Evolutionary conservation across 257 asterid species (phyloP).

Genomic region (Sherardia arvensis): DNA sequence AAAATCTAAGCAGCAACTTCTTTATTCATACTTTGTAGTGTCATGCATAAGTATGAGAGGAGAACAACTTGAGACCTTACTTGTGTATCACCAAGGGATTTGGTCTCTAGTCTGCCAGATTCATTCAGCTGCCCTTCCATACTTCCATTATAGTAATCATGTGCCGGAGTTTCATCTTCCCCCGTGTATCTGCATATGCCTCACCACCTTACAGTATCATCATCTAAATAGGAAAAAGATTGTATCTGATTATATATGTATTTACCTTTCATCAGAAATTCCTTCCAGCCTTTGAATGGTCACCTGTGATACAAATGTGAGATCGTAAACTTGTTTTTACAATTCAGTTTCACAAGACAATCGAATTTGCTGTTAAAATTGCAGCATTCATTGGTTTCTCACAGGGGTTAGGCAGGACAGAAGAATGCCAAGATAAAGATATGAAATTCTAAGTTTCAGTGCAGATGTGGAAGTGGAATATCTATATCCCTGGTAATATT

Average conservation of each 20-base stretch:
- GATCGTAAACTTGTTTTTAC: neutral
- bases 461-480: neutral
- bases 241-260: neutral
- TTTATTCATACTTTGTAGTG: neutral
- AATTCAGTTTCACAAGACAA: neutral
- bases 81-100: slow-evolving; percentile 33
- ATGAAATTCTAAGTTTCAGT: neutral
- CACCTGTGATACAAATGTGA: slow-evolving; percentile 39
- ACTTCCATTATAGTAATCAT: slow-evolving; percentile 27
- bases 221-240: neutral
- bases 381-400: neutral
- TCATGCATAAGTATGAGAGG: neutral
- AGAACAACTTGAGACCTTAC: slow-evolving; percentile 46
- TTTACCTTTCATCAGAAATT: slow-evolving; percentile 51
- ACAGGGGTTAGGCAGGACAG: neutral
- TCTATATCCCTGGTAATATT: neutral
- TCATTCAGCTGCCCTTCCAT: slow-evolving; percentile 32
- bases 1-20: no score
- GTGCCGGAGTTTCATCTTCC: slow-evolving; percentile 34
- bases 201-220: neutral
- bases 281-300: slow-evolving; percentile 68
- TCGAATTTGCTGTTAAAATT: neutral
- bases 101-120: slow-evolving; percentile 19
- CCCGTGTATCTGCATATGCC: slow-evolving; percentile 42
- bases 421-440: neutral